phyloP scores from a whole-genome alignment of 2,329 filamentous ascomycete genomes.

The Aotearoamyces nothofagi region DNA sequence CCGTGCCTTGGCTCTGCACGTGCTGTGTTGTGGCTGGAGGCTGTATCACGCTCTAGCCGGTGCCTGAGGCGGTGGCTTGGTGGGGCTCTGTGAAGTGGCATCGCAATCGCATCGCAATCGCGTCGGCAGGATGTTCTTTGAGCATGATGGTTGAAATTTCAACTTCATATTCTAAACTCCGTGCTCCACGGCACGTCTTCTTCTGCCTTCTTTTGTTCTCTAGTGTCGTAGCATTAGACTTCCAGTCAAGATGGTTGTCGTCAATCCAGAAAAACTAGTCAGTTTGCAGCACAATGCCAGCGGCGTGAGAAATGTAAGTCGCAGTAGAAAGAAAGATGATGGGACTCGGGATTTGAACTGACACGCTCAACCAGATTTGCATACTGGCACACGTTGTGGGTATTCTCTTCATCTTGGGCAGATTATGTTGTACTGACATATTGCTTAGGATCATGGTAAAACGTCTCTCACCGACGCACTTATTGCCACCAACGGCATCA shows the following conservation, averaged over 20 bases:
- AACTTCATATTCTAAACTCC: no score
- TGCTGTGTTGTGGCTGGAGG: no score
- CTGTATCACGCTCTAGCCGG: no score
- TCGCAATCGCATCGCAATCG: no score
- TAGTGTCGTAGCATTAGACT: neutral
- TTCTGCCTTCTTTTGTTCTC: neutral
- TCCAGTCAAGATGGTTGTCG: conserved; percentile 59
- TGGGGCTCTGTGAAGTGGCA: no score
- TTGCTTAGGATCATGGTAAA: conserved; percentile 77
- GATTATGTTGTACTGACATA: conserved; percentile 3
- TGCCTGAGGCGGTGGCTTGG: no score
- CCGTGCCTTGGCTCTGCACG: no score
- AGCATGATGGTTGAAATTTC: no score
- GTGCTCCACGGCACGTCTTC: no score
- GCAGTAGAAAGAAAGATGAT: no score
- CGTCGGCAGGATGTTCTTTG: no score
- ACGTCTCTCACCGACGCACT: conserved; percentile 93
- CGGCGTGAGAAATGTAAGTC: conserved; percentile 77
- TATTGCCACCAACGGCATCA: conserved; percentile 97
- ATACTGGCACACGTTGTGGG: conserved; percentile 81
- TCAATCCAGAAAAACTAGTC: conserved; percentile 80
- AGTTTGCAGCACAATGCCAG: conserved; percentile 76
- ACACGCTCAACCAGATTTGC: conserved; percentile 50
- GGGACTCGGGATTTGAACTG: conserved; percentile 10
- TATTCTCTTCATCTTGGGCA: conserved; percentile 9